Percentiles rank a stretch among this genome's conserved stretches.
These are phyloP conservation scores for Rosa multiflora DNA, from an alignment of 306 rosid genomes.

Conservation along the genomic window DNA sequence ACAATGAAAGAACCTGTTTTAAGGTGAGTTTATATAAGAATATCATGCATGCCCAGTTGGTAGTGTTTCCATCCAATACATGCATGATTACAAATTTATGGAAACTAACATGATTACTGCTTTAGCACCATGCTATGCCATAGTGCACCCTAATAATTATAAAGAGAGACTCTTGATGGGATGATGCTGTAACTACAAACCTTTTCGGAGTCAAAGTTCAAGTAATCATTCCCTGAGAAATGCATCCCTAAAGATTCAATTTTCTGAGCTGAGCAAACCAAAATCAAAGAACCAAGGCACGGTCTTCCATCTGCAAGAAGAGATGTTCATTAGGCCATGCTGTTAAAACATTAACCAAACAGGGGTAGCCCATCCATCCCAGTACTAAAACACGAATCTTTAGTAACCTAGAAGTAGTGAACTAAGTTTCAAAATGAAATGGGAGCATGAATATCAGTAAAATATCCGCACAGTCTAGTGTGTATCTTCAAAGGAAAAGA, in stretches of 20 bases:
- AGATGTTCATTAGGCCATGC: slow-evolving; percentile 29
- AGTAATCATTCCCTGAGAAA: slow-evolving; percentile 61
- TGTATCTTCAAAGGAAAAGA: neutral
- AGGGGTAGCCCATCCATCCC: neutral
- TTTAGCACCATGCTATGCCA: slow-evolving; percentile 2
- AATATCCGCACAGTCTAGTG: neutral
- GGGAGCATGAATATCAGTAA: neutral
- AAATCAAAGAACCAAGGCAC: slow-evolving; percentile 54
- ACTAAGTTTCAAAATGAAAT: neutral
- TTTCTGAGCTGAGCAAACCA: slow-evolving; percentile 59
- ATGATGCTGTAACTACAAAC: slow-evolving; percentile 32
- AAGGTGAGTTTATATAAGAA: neutral
- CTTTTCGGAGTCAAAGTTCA: slow-evolving; percentile 64
- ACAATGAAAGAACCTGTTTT: neutral
- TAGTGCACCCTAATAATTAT: slow-evolving; percentile 16
- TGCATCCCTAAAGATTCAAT: slow-evolving; percentile 48
- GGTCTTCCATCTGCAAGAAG: slow-evolving; percentile 64
- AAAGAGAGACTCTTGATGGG: slow-evolving; percentile 21
- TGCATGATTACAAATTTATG: neutral
- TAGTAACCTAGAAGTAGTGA: neutral
- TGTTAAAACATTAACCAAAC: slow-evolving; percentile 12
- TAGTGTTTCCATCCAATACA: neutral
- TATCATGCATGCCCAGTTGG: neutral
- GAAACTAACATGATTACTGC: slow-evolving; percentile 3
- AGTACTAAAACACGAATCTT: neutral